Base-by-base conservation (phyloP, 345 rosid species). In the Nasturtium officinale region DNA sequence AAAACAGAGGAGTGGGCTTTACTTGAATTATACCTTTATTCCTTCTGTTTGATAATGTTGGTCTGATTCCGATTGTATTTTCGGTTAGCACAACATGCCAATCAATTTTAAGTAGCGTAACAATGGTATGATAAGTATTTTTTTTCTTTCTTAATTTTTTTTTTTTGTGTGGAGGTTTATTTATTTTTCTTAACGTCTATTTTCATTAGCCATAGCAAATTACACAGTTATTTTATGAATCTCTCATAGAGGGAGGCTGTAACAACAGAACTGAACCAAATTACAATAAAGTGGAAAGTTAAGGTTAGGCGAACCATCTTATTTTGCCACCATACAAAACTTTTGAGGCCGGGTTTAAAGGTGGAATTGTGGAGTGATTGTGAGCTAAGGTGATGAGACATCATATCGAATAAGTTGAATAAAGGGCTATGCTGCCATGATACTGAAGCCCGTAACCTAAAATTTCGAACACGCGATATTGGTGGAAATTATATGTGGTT, bases 1-100 rank as follows among this genome's bases (percentile, higher is more conserved):
- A 47, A 65, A 54, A 69, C 71, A 54, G 35, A 45, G 75, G 79
- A 69, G 29, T 75, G 68, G 73, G 63, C 45, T 65, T 58, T 66
- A 57, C 47, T 13, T 73, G 40, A 56, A 18, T 46, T 62, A 2
- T 11, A 54, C 16, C 64, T 6, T 23, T 29, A 12, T 47, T 23
- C 47, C 2, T 46, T 13, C 16, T 35, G 21, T 17, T 62, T 53
- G 69, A 43, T 30, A 15, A 43, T 13, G 21, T 18, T 42, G 21
- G 30, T 45, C 35, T 56, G 35, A 10, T n/a, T 58, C 58, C 9
- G 18, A 32, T 69, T 10, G 2, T 50, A 10, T 16, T 21, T 2
- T 7, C 13, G 25, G 10, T 45, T 16, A 64, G 16, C 77, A 54
- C 38, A 55, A 63, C 48, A 64, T 45, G 69, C 59, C 0, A 28